Evolutionary conservation across 2,329 filamentous ascomycete species (phyloP).

Genomic region (Exophiala viscosa): DNA sequence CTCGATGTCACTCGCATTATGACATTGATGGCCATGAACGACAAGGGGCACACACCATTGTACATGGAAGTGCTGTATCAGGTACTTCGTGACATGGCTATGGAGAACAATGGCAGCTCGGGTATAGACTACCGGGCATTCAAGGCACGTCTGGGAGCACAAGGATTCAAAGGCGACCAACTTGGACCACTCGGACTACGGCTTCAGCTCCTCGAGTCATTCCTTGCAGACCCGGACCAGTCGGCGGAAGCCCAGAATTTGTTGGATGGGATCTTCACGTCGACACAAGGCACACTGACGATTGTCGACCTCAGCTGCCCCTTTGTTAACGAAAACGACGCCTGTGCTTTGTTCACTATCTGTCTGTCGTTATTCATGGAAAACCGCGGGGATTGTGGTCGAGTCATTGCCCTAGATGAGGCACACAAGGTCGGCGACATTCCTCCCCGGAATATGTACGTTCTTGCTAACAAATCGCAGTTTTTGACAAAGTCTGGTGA

Average conservation of each 20-base stretch:
- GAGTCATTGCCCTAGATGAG: conserved; percentile 69
- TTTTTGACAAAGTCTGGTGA: conserved; percentile 61
- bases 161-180: conserved; percentile 50
- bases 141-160: conserved; percentile 34
- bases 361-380: conserved; percentile 65
- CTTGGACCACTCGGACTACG: conserved; percentile 55
- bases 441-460: neutral
- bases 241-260: conserved; percentile 5
- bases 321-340: conserved; percentile 62
- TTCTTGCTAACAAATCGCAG: conserved; percentile 29
- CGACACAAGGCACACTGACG: conserved; percentile 52
- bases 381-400: conserved; percentile 47
- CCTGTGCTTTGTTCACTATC: conserved; percentile 70
- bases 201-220: conserved; percentile 61
- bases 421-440: conserved; percentile 61
- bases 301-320: conserved; percentile 72
- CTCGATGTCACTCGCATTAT: conserved; percentile 54
- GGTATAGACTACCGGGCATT: conserved; percentile 48
- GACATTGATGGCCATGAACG: conserved; percentile 52
- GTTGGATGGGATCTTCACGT: conserved; percentile 24
- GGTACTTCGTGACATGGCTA: conserved; percentile 52
- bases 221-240: conserved; percentile 45
- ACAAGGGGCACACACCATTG: conserved; percentile 43
- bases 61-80: conserved; percentile 50
- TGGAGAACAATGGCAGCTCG: conserved; percentile 32